These are phyloP conservation scores for Cyanophora paradoxa DNA, from an alignment of 78 protist species.

Conservation along the genomic window DNA sequence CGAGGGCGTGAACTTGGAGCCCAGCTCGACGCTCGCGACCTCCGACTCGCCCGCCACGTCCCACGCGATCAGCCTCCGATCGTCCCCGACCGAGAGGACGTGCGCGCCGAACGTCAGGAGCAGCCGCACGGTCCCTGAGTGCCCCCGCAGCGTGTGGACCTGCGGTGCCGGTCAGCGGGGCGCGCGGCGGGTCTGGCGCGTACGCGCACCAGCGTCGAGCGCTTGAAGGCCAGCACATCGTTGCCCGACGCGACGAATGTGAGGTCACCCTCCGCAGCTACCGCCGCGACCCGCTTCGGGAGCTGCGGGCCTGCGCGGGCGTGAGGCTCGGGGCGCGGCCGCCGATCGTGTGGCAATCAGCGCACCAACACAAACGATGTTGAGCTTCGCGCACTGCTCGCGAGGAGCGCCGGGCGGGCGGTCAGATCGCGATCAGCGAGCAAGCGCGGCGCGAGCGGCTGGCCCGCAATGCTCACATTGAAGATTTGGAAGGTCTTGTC, in stretches of 20 bases:
- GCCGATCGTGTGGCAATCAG: too few relatives aligned
- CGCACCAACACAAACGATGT: too few relatives aligned
- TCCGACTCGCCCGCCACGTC: neutral
- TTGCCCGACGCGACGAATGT: constrained; percentile 4
- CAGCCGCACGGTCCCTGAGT: neutral
- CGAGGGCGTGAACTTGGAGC: neutral
- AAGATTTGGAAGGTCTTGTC: neutral
- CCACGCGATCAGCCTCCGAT: neutral
- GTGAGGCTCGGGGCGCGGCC: too few relatives aligned
- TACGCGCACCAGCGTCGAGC: too few relatives aligned
- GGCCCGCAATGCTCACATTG: too few relatives aligned
- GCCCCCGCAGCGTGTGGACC: neutral
- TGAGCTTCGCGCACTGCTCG: too few relatives aligned
- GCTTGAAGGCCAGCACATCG: neutral
- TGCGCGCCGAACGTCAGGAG: neutral
- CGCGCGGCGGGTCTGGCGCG: too few relatives aligned
- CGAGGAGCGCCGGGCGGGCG: too few relatives aligned
- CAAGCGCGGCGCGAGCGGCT: too few relatives aligned
- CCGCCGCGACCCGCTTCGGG: neutral
- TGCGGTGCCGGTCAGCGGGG: too few relatives aligned
- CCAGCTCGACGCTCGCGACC: neutral
- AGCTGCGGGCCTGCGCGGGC: too few relatives aligned
- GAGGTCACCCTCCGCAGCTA: neutral
- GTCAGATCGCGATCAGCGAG: too few relatives aligned
- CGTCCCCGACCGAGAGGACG: neutral